Evolutionary conservation across 2,329 filamentous ascomycete genomes (phyloP).

Genomic region (Apiospora malaysiana): DNA sequence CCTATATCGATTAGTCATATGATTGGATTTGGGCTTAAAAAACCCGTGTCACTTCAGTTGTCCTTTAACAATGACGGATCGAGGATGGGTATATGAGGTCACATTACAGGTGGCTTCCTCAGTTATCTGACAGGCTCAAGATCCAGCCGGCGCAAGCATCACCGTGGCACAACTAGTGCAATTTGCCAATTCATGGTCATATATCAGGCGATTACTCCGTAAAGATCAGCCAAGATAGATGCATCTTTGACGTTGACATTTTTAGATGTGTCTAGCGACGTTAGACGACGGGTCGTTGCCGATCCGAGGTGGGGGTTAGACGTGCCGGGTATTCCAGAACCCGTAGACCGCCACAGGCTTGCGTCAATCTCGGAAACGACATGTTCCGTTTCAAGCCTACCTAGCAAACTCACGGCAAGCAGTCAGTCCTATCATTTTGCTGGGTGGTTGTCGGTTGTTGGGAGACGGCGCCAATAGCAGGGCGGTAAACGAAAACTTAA

Average conservation of each 20-base stretch:
- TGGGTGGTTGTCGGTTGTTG: background rate
- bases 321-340: background rate
- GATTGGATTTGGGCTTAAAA: too few species aligned
- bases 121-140: background rate
- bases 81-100: too few species aligned
- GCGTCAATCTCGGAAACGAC: background rate
- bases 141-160: background rate
- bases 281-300: background rate
- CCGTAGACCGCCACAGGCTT: background rate
- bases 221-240: too few species aligned
- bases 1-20: too few species aligned
- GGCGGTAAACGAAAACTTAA: too few species aligned
- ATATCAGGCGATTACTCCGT: too few species aligned
- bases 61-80: too few species aligned
- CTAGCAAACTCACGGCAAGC: background rate
- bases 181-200: too few species aligned
- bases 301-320: background rate
- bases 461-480: too few species aligned
- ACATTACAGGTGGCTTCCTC: background rate
- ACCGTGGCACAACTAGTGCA: background rate
- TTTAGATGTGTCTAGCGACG: background rate
- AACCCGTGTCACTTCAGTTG: too few species aligned
- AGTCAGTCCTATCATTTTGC: background rate
- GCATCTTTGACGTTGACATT: background rate
- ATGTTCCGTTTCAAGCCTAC: constrained; percentile 9